These are phyloP conservation scores for Brassica nigra DNA, from an alignment of 345 rosid genomes.

Conservation along the genomic window DNA sequence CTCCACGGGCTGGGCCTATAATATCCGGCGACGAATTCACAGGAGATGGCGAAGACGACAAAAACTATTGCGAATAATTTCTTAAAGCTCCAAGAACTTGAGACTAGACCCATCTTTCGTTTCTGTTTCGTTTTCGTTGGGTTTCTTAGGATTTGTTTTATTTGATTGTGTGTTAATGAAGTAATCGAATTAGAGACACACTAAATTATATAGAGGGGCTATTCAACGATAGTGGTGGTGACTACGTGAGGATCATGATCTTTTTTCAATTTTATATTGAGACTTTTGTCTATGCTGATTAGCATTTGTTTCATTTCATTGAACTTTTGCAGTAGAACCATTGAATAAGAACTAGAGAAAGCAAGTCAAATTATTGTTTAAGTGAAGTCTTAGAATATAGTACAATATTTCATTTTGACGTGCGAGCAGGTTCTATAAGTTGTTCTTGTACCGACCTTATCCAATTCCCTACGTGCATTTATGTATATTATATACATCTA, in stretches of 20 bases:
- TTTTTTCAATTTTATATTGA: not conserved
- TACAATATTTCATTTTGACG: constrained; percentile 24
- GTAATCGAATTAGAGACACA: constrained; percentile 11
- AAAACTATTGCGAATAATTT: constrained; percentile 33
- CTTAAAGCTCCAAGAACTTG: constrained; percentile 49
- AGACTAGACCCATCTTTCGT: constrained; percentile 21
- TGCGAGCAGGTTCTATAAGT: constrained; percentile 34
- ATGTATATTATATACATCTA: constrained; percentile 7
- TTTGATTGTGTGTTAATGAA: constrained; percentile 26
- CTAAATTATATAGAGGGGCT: constrained; percentile 25
- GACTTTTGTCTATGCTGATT: constrained; percentile 37
- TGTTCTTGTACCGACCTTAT: constrained; percentile 30
- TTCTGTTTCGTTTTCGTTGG: not conserved
- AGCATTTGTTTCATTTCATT: constrained; percentile 28
- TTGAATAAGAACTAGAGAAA: not conserved
- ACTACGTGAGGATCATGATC: constrained; percentile 40
- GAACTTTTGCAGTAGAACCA: constrained; percentile 5
- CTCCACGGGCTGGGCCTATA: constrained; percentile 59
- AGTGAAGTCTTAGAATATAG: constrained; percentile 16
- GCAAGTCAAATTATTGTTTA: constrained; percentile 37
- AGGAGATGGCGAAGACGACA: constrained; percentile 30
- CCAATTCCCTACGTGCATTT: constrained; percentile 35
- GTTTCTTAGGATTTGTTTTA: constrained; percentile 3
- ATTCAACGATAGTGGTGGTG: constrained; percentile 25
- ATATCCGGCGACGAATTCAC: constrained; percentile 29